A percentile compares a stretch with the other conserved stretches of the same genome.
These are phyloP conservation scores for Aspergillus puulaauensis DNA, from an alignment of 2,329 filamentous ascomycete genomes.

Conservation along the genomic window DNA sequence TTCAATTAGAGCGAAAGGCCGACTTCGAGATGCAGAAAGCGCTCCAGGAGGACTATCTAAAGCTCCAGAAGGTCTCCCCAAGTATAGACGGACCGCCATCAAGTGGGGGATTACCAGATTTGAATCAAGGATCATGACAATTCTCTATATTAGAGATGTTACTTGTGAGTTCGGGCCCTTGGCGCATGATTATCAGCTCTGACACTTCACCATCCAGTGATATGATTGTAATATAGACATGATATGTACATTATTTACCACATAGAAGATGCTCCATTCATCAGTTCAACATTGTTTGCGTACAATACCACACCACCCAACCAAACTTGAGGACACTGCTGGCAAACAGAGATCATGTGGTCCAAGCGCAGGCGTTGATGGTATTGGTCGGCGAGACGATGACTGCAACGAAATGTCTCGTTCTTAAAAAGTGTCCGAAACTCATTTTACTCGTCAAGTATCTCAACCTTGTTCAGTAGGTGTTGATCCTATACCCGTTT, in stretches of 20 bases:
- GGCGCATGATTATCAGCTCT: not conserved
- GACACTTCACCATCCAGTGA: not conserved
- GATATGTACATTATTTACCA: conserved; percentile 18
- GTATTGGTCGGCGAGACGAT: not conserved
- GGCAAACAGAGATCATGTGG: not conserved
- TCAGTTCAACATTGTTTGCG: not conserved
- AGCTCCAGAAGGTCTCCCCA: conserved; percentile 75
- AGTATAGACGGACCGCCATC: conserved; percentile 30
- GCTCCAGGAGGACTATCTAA: conserved; percentile 86
- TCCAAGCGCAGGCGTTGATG: not conserved
- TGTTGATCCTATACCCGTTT: too few species aligned
- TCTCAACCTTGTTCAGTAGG: too few species aligned
- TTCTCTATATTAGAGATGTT: not conserved
- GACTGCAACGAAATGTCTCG: not conserved
- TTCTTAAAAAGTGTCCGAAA: too few species aligned
- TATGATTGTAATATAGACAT: conserved; percentile 18
- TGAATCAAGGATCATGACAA: conserved; percentile 24
- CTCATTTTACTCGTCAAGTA: too few species aligned
- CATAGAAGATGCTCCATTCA: not conserved
- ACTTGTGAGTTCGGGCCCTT: conserved; percentile 8
- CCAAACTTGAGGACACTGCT: not conserved
- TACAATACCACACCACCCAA: not conserved
- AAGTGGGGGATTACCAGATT: conserved; percentile 19
- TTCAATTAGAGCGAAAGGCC: conserved; percentile 86
- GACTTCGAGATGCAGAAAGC: conserved; percentile 91